These are phyloP conservation scores for Fusarium sp. DNA, from an alignment of 2,329 filamentous ascomycete genomes.

Conservation along the genomic window DNA sequence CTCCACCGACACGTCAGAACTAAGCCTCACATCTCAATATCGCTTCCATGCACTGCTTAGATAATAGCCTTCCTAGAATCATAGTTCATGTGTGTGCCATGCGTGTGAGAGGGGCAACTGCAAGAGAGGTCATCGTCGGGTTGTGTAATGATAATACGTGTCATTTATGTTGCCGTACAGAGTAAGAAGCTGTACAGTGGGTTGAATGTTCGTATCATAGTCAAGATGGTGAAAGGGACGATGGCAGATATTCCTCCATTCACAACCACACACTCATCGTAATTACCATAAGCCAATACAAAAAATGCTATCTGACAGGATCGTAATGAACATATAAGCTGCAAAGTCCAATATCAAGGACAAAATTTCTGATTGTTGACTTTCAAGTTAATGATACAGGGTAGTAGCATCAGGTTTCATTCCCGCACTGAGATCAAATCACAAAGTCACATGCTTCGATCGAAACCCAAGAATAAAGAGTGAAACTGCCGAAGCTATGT, in stretches of 20 bases:
- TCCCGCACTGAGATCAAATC: too few species aligned
- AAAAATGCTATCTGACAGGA: neutral
- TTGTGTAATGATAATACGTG: neutral
- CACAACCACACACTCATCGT: neutral
- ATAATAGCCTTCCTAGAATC: neutral
- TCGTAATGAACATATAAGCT: neutral
- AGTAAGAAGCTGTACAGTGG: neutral
- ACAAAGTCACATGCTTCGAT: too few species aligned
- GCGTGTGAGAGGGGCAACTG: constrained; percentile 18
- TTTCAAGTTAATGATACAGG: neutral
- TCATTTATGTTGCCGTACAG: neutral
- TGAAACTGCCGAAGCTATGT: too few species aligned
- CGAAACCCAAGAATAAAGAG: too few species aligned
- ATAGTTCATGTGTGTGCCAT: constrained; percentile 18
- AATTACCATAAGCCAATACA: neutral
- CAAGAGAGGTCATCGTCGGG: neutral
- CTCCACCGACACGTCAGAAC: constrained; percentile 40
- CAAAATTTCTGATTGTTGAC: neutral
- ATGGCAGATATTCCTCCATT: neutral
- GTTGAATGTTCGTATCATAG: neutral
- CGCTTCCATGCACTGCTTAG: constrained; percentile 33
- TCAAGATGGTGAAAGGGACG: neutral
- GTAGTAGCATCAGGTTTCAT: neutral
- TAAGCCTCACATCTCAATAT: constrained; percentile 33
- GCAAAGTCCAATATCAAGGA: neutral